A percentile compares a stretch with the other conserved stretches of the same genome.
Conservation (phyloP, 2,329 filamentous ascomycete genomes). For the Xylariomycetidae sp. region DNA sequence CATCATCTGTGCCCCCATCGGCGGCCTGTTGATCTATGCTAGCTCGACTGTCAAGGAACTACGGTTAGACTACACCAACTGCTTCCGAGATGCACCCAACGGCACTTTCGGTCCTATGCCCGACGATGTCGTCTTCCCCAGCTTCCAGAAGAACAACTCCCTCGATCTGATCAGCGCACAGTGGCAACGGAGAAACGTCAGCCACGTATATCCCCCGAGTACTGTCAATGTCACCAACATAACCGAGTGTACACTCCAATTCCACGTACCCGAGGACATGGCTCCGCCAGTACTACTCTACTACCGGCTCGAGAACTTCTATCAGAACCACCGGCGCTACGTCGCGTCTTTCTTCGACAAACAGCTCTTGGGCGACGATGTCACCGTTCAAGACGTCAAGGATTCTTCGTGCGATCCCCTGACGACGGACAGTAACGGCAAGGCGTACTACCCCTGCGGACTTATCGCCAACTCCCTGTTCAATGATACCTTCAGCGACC, state of each 20-base stretch:
- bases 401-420: slow-evolving; percentile 72
- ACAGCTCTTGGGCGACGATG: slow-evolving; percentile 68
- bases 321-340: slow-evolving; percentile 96
- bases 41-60: slow-evolving; percentile 86
- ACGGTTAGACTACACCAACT: slow-evolving; percentile 83
- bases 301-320: slow-evolving; percentile 95
- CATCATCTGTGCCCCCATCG: slow-evolving; percentile 86
- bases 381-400: slow-evolving; percentile 54
- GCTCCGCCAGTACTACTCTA: slow-evolving; percentile 82
- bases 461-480: slow-evolving; percentile 95
- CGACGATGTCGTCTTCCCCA: slow-evolving; percentile 50
- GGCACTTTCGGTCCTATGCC: slow-evolving; percentile 42
- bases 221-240: slow-evolving; percentile 12
- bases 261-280: slow-evolving; percentile 74
- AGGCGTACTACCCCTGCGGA: slow-evolving; percentile 88
- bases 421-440: slow-evolving; percentile 44
- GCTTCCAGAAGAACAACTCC: slow-evolving; percentile 56
- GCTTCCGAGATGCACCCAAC: slow-evolving; percentile 50
- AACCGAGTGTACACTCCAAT: slow-evolving; percentile 65
- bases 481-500: slow-evolving; percentile 79
- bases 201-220: slow-evolving; percentile 26
- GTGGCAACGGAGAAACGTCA: slow-evolving; percentile 31
- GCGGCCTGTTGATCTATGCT: slow-evolving; percentile 78
- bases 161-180: slow-evolving; percentile 31
- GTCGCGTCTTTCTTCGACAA: slow-evolving; percentile 81